Evolutionary conservation across 148 eudicot species (phyloP).

Genomic region (Chenopodium berlandieri): DNA sequence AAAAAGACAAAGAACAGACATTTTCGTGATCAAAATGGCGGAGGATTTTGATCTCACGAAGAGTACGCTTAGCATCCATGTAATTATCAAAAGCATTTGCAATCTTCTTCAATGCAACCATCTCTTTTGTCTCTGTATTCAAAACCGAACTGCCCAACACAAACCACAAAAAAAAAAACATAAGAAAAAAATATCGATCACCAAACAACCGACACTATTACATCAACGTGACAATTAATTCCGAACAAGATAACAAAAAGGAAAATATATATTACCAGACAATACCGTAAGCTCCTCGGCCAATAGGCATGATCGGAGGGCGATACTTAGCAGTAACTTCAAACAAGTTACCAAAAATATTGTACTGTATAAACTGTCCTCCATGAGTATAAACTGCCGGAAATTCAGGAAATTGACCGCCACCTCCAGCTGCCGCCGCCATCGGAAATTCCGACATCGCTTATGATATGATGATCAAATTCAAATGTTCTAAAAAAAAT

Average conservation of each 20-base stretch:
- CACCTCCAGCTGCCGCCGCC: constrained; percentile 19
- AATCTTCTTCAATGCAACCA: constrained; percentile 94
- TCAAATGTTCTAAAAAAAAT: neutral
- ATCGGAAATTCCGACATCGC: constrained; percentile 18
- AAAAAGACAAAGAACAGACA: constrained; percentile 32
- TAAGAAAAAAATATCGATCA: no score
- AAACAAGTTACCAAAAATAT: constrained; percentile 64
- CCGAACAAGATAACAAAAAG: neutral
- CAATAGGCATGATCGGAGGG: constrained; percentile 88
- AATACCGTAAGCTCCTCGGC: constrained; percentile 97
- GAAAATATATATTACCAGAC: constrained; percentile 57
- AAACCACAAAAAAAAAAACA: no score
- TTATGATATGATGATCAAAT: neutral
- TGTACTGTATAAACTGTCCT: constrained; percentile 69
- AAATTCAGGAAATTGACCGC: constrained; percentile 50
- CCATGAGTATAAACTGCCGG: constrained; percentile 61
- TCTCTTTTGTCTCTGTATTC: constrained; percentile 80
- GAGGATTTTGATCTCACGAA: constrained; percentile 93
- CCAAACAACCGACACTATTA: no score
- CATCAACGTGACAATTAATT: no score
- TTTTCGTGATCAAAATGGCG: constrained; percentile 92
- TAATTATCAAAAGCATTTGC: constrained; percentile 91
- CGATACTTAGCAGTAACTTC: constrained; percentile 79
- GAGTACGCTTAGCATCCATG: constrained; percentile 94
- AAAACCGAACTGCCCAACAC: constrained; percentile 49